A percentile compares a stretch with the other conserved stretches of the same genome.
Conservation (phyloP, 108 stramenopile species). For the Skeletonema costatum region DNA sequence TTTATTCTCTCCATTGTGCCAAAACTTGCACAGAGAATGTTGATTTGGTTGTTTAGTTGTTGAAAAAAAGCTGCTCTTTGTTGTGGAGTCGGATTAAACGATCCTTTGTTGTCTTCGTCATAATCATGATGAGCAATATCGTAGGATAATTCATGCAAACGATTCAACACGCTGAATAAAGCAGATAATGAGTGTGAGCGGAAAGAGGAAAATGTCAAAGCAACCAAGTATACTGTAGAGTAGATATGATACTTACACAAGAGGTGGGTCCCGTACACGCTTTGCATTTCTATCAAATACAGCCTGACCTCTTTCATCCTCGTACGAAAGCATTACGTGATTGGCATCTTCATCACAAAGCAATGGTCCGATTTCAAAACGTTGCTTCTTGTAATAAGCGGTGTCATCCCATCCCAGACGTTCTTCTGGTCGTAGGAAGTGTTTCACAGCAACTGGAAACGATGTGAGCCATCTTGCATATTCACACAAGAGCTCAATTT, state of each 20-base stretch:
- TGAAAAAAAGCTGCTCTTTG: conserved; percentile 33
- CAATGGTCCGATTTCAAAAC: conserved; percentile 35
- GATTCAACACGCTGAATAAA: conserved; percentile 26
- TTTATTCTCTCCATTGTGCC: conserved; percentile 81
- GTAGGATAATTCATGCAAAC: conserved; percentile 41
- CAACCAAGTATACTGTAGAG: no score
- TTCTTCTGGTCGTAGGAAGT: conserved; percentile 27
- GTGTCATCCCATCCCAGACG: conserved; percentile 32
- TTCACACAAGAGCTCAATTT: conserved; percentile 29
- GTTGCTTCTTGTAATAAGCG: conserved; percentile 8
- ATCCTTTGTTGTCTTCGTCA: not conserved
- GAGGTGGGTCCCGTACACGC: conserved; percentile 36
- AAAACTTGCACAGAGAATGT: conserved; percentile 35
- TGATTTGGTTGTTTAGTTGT: conserved; percentile 48
- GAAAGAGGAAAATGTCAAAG: not conserved
- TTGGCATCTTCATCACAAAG: conserved; percentile 35
- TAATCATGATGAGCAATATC: conserved; percentile 27
- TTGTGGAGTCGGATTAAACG: conserved; percentile 10
- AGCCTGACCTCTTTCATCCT: conserved; percentile 33
- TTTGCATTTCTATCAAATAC: conserved; percentile 17
- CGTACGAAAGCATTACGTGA: conserved; percentile 17
- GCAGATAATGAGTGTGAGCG: not conserved
- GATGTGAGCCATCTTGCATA: conserved; percentile 37
- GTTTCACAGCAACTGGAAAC: conserved; percentile 44
- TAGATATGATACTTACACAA: conserved; percentile 13